Percentiles rank a stretch among this genome's conserved stretches.
Conservation (phyloP, 2,329 filamentous ascomycete species). For the Dendryphion nanum region DNA sequence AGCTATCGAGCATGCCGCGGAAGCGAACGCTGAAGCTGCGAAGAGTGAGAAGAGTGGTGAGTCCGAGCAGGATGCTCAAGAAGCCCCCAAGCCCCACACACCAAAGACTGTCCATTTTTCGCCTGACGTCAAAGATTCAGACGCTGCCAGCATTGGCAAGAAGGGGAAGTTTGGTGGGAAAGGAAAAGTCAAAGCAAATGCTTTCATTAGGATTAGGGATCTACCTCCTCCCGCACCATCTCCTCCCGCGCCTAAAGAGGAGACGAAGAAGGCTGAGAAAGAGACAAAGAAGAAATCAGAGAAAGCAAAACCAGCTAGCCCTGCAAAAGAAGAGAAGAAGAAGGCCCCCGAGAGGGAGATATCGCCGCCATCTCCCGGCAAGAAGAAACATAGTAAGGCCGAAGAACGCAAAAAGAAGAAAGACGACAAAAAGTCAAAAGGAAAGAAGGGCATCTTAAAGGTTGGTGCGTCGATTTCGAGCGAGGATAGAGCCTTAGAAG, state of each 20-base stretch:
- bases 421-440: slow-evolving; percentile 17
- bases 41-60: slow-evolving; percentile 36
- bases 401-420: slow-evolving; percentile 29
- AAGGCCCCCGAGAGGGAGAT: slow-evolving; percentile 12
- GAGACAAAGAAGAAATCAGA: slow-evolving; percentile 6
- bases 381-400: slow-evolving; percentile 25
- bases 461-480: slow-evolving; percentile 6
- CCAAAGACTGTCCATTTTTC: slow-evolving; percentile 37
- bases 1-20: slow-evolving; percentile 5
- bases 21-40: slow-evolving; percentile 7
- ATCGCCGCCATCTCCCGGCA: slow-evolving; percentile 5
- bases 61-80: slow-evolving; percentile 35
- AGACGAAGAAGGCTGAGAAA: slow-evolving; percentile 24
- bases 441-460: slow-evolving; percentile 16
- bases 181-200: slow-evolving; percentile 13
- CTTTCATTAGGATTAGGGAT: slow-evolving; percentile 32
- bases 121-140: slow-evolving; percentile 39
- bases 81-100: slow-evolving; percentile 19
- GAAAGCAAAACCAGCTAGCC: not conserved
- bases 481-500: slow-evolving; percentile 10
- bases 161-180: slow-evolving; percentile 26
- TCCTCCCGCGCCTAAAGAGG: slow-evolving; percentile 24
- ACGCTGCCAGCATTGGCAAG: slow-evolving; percentile 23
- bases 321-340: slow-evolving; percentile 18
- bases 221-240: slow-evolving; percentile 15